Base-by-base conservation (phyloP, 805 yeast species). In the Dipodascopsis uninucleata region DNA sequence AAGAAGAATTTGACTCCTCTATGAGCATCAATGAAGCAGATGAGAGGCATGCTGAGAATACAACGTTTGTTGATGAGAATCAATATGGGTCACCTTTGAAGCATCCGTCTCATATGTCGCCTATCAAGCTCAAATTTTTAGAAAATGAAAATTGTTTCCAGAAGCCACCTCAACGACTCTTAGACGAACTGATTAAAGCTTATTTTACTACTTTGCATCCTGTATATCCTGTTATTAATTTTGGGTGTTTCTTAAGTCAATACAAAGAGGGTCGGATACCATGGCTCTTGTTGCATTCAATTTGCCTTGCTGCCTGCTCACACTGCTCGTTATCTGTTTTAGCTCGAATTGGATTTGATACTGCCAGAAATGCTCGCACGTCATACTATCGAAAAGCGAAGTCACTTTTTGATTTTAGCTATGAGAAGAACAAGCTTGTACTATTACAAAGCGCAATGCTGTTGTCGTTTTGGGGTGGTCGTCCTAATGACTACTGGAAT, bases 401-500 rank as follows among this genome's bases (percentile, higher is more conserved):
- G 36, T 22, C 52, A 12, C 42, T 48, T 1, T 45, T 48, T 22
- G 52, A 48, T 14, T 40, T 48, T 31, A 31, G 39, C 14, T 48
- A 45, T 25, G 52, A 48, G 29, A 45, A 39, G 34, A 40, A 45
- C 29, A 39, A 40, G 8, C 22, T 44, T 8, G 39, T 37, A 12
- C 33, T 48, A 5, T 21, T 48, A 6, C 49, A 41, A 21, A 28
- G 33, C 16, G 41, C 43, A n/a, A 28, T 48, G 3, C 25, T 48
- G 28, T 36, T 48, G 28, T 40, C 52, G 3, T 48, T 48, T 21
- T 48, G 51, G 52, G 49, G 49, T 6, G 52, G 52, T 32, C 6
- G 24, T 8, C 49, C 49, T 8, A 29, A 47, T 26, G 50, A 47
- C 31, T 43, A 43, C 18, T 51, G 53, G 55, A 48, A 41, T n/a